These are phyloP conservation scores for Auriscalpium orientale DNA, from an alignment of 768 basidiomycete genomes.

Conservation along the genomic window DNA sequence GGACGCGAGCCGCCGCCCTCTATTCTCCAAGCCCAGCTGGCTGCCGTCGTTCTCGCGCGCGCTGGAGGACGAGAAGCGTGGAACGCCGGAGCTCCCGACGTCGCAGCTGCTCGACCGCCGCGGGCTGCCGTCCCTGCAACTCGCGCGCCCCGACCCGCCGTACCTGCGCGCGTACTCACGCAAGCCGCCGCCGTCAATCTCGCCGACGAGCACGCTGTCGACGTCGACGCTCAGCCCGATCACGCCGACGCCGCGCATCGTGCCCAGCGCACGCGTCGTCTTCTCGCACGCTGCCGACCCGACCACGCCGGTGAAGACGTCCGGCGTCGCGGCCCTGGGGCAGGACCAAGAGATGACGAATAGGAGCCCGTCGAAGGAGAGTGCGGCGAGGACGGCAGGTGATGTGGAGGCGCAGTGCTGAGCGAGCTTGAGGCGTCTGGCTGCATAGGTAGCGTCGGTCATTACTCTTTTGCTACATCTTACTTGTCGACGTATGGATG, in stretches of 20 bases:
- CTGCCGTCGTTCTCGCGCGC: not conserved
- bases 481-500: no score
- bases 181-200: not conserved
- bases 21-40: not conserved
- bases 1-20: not conserved
- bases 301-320: not conserved
- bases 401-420: no score
- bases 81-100: not conserved
- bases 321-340: not conserved
- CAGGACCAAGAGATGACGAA: not conserved
- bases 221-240: not conserved
- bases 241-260: not conserved
- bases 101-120: conserved; percentile 6
- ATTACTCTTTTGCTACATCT: no score
- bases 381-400: no score
- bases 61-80: not conserved
- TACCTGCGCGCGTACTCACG: not conserved
- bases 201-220: not conserved
- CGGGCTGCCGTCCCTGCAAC: conserved; percentile 3
- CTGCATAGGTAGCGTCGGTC: no score
- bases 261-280: not conserved
- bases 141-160: conserved; percentile 6
- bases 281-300: not conserved
- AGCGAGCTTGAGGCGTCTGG: no score
- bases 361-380: not conserved